Evolutionary conservation across 257 asterid genomes (phyloP), one percentile per base, ranked within the genome.

Genomic region (Voacanga thouarsii): DNA sequence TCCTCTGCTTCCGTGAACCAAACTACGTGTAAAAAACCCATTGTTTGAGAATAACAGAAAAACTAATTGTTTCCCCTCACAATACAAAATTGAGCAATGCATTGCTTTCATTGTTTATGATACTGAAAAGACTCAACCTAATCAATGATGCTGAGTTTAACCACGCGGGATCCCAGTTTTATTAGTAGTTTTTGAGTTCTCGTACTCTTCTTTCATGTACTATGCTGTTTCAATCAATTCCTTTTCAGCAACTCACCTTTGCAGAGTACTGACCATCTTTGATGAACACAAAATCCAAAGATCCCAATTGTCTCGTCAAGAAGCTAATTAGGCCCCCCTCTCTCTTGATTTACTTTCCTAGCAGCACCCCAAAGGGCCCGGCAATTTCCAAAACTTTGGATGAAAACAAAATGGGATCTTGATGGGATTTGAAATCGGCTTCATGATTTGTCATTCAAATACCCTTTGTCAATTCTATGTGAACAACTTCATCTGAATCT

Each of bases 401-500:
- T 14, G 44, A 12, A 63, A 51, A 63, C 11, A 6, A 63, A 14
- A 63, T 33, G 49, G 71, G 15, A 33, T 37, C 47, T 65, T 65
- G 71, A 65, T 65, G 44, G 21, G 24, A 5, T 6, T 53, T 21
- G 15, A 0, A 53, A 10, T 67, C 11, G 8, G n/a, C 63, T 50
- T 15, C 21, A 12, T 0, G 26, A 57, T 57, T 60, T 1, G 26
- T 43, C 71, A 75, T 12, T 55, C 37, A 19, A 53, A 39, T 53
- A 19, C 66, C 67, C 10, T 7, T 33, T 39, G 49, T 39, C 23
- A 45, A 26, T 26, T 19, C 69, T 61, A 23, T 61, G 4, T 60
- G 78, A 10, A 45, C 78, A 59, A 43, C 12, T 55, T 53, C 37
- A 74, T 56, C 69, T n/a, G 57, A 74, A 57, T 59, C 57, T 75